phyloP scores from a whole-genome alignment of 352 stramenopile species.

The Globisporangium splendens region DNA sequence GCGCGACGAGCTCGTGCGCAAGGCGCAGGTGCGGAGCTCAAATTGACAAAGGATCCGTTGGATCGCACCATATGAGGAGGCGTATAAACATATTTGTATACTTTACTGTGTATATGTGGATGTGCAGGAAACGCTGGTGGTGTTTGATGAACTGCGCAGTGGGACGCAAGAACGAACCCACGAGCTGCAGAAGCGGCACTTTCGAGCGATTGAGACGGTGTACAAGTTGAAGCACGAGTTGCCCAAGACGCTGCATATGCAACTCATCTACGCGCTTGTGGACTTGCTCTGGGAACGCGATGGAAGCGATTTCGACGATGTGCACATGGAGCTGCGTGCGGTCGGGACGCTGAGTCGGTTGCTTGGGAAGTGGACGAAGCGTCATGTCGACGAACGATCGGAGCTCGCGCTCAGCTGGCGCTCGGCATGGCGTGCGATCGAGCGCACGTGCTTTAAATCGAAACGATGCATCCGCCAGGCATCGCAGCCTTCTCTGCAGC shows the following conservation, averaged over 20 bases:
- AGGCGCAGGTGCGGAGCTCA: constrained; percentile 25
- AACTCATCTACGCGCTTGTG: constrained; percentile 47
- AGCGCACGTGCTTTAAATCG: constrained; percentile 48
- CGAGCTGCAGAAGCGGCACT: constrained; percentile 54
- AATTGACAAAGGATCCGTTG: neutral
- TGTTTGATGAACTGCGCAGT: constrained; percentile 26
- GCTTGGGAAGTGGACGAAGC: constrained; percentile 55
- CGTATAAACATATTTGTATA: neutral
- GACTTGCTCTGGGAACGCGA: constrained; percentile 43
- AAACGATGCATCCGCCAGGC: constrained; percentile 31
- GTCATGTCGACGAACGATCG: constrained; percentile 5
- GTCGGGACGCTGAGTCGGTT: constrained; percentile 38
- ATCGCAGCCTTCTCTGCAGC: constrained; percentile 32
- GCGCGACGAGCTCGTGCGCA: constrained; percentile 36
- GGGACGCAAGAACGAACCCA: neutral
- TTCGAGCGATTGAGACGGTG: constrained; percentile 51
- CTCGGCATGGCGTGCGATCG: constrained; percentile 32
- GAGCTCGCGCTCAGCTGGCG: constrained; percentile 47
- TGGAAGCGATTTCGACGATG: constrained; percentile 35
- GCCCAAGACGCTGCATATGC: constrained; percentile 28
- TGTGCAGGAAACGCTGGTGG: constrained; percentile 33
- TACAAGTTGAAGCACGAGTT: constrained; percentile 68
- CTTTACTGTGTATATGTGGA: neutral
- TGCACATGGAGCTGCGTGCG: constrained; percentile 51
- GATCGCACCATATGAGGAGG: neutral